These are phyloP conservation scores for Tolypocladium tundrense DNA, from an alignment of 2,329 filamentous ascomycete species.

Conservation along the genomic window DNA sequence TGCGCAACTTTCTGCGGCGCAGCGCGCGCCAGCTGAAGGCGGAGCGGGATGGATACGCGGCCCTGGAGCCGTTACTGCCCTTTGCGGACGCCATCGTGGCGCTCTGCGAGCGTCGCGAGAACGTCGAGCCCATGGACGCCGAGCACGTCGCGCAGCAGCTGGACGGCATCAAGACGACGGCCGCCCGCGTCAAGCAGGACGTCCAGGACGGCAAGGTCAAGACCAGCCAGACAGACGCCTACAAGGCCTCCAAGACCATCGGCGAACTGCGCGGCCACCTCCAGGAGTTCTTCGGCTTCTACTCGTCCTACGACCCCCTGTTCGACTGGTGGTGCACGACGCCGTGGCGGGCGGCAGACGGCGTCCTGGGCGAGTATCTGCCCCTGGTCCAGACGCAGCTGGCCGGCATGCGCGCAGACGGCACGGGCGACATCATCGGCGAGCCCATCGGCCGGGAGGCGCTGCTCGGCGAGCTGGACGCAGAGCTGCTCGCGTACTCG, in stretches of 20 bases:
- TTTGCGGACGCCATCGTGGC: constrained; percentile 30
- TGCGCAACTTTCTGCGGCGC: constrained; percentile 34
- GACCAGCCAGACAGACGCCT: constrained; percentile 31
- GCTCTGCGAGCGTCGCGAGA: constrained; percentile 37
- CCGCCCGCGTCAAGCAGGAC: constrained; percentile 20
- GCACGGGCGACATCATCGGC: constrained; percentile 42
- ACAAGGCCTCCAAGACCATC: constrained; percentile 33
- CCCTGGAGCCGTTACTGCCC: constrained; percentile 29
- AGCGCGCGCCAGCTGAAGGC: constrained; percentile 26
- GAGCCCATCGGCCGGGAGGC: constrained; percentile 44
- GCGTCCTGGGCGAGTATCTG: constrained; percentile 23
- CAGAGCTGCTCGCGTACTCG: constrained; percentile 48
- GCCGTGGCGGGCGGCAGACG: constrained; percentile 30
- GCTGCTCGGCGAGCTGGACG: constrained; percentile 39
- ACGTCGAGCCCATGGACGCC: constrained; percentile 30
- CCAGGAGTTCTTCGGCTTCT: constrained; percentile 38
- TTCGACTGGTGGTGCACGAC: constrained; percentile 46
- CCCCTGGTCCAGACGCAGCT: constrained; percentile 28
- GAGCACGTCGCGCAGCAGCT: constrained; percentile 32
- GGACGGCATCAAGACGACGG: constrained; percentile 19
- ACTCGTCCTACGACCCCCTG: constrained; percentile 42
- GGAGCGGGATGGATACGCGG: constrained; percentile 23
- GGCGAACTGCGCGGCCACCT: constrained; percentile 29
- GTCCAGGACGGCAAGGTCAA: constrained; percentile 23
- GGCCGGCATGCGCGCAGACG: constrained; percentile 30